Conservation (phyloP, 768 basidiomycete genomes). For the Tephrocybe sp. region DNA sequence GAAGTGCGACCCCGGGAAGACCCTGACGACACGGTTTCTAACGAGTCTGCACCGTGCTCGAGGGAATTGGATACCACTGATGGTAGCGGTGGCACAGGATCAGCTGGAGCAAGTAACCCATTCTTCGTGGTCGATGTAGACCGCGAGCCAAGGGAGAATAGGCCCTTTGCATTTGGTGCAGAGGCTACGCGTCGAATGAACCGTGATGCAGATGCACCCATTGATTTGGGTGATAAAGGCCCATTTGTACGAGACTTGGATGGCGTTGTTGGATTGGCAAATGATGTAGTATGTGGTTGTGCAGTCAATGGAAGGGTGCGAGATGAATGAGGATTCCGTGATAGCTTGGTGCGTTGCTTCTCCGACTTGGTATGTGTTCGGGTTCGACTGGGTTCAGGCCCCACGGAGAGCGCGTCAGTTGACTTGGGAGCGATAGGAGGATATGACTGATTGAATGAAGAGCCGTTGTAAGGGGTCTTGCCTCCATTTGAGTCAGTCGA, state of each 20-base stretch:
- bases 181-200: slow-evolving; percentile 96
- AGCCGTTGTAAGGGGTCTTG: slow-evolving; percentile 23
- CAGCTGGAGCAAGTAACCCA: slow-evolving; percentile 72
- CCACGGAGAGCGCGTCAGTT: slow-evolving; percentile 36
- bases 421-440: slow-evolving; percentile 33
- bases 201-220: slow-evolving; percentile 75
- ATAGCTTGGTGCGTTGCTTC: slow-evolving; percentile 31
- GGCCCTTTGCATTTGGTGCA: slow-evolving; percentile 92
- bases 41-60: slow-evolving; percentile 64
- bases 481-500: slow-evolving; percentile 67
- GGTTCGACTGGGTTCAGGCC: slow-evolving; percentile 25
- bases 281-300: slow-evolving; percentile 44
- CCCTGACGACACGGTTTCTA: slow-evolving; percentile 76
- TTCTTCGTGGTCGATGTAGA: slow-evolving; percentile 67
- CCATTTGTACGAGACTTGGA: slow-evolving; percentile 46
- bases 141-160: slow-evolving; percentile 66
- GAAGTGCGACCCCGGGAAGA: slow-evolving; percentile 60
- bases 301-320: slow-evolving; percentile 37
- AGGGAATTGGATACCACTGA: slow-evolving; percentile 43
- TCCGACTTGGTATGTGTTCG: slow-evolving; percentile 46
- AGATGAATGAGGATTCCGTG: slow-evolving; percentile 25
- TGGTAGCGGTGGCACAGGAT: slow-evolving; percentile 55
- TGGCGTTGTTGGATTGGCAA: slow-evolving; percentile 35
- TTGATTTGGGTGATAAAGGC: slow-evolving; percentile 63
- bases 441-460: slow-evolving; percentile 25